Evolutionary conservation across 2,329 filamentous ascomycete genomes (phyloP), one percentile per base, ranked within the genome.

Genomic region (Cladobotryum protrusum): DNA sequence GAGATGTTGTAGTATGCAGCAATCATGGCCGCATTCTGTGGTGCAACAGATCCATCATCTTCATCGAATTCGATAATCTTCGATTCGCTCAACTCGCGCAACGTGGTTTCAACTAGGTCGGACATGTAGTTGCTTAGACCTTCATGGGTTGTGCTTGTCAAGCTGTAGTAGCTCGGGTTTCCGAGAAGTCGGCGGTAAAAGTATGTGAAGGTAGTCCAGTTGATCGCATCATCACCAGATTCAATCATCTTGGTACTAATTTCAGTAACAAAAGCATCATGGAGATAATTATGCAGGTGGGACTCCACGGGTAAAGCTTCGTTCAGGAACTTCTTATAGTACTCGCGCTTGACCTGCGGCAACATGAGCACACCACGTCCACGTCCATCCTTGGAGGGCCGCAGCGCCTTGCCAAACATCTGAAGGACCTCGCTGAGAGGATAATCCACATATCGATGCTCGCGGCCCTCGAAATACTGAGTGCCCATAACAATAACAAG

Each of bases 1-100:
- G 92, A 96, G 63, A 99, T 96, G 70, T 96, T 97, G 78, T 99
- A 99, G 76, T 99, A 97, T 1, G 93, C 90, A 9, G 89, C 90
- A 63, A 99, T 97, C 88, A 96, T 96, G 58, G 93, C 93, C 2
- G 92, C 87, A 67, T 99, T 97, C 61, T 96, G 81, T 13, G 93
- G 91, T 15, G 87, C 81, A 41, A 97, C 85, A 1, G 84, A 85
- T 60, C 95, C 92, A 63, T 97, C 92, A 45, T 95, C 90, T 63
- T 96, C 91, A 57, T 97, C 92, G 44, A 96, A 81, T 60, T 97
- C 91, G 58, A 99, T 90, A 56, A 99, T 92, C 76, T 95, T 95
- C 34, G 90, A 91, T 61, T 97, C 92, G 8, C 85, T 78, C 51
- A 99, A 76, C 59, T 99, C 92, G 66, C 89, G 92, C 54, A 99